phyloP scores from a whole-genome alignment of 2,329 filamentous ascomycete species.

The Aspergillus viridinutans region DNA sequence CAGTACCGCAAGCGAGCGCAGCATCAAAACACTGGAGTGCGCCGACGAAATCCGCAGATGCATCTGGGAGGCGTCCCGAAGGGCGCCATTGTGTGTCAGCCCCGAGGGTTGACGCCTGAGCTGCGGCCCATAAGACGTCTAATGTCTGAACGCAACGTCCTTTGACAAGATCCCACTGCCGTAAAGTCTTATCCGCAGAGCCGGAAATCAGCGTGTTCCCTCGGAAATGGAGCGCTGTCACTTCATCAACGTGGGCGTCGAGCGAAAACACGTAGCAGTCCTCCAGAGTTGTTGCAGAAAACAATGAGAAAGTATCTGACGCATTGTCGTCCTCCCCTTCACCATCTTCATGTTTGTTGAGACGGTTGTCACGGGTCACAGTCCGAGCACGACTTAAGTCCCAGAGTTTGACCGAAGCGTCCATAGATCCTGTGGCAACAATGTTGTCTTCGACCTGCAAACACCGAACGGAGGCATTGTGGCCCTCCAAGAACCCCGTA shows the following conservation, averaged over 20 bases:
- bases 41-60: conserved; percentile 84
- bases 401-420: conserved; percentile 92
- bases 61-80: conserved; percentile 57
- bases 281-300: conserved; percentile 69
- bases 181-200: conserved; percentile 92
- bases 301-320: conserved; percentile 55
- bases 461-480: conserved; percentile 87
- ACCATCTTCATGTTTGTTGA: conserved; percentile 48
- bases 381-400: conserved; percentile 87
- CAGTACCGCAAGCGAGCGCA: conserved; percentile 90
- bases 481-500: conserved; percentile 86
- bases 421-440: conserved; percentile 88
- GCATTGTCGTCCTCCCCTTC: conserved; percentile 36
- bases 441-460: conserved; percentile 95
- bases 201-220: conserved; percentile 89
- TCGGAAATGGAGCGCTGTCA: conserved; percentile 88
- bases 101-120: conserved; percentile 71
- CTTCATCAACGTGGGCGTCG: conserved; percentile 85
- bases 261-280: conserved; percentile 88
- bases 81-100: conserved; percentile 67
- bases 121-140: conserved; percentile 96
- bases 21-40: conserved; percentile 94
- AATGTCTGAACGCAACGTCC: conserved; percentile 97
- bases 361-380: conserved; percentile 58
- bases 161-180: conserved; percentile 96